phyloP scores from a whole-genome alignment of 768 basidiomycete species.

The Pisolithus albus region DNA sequence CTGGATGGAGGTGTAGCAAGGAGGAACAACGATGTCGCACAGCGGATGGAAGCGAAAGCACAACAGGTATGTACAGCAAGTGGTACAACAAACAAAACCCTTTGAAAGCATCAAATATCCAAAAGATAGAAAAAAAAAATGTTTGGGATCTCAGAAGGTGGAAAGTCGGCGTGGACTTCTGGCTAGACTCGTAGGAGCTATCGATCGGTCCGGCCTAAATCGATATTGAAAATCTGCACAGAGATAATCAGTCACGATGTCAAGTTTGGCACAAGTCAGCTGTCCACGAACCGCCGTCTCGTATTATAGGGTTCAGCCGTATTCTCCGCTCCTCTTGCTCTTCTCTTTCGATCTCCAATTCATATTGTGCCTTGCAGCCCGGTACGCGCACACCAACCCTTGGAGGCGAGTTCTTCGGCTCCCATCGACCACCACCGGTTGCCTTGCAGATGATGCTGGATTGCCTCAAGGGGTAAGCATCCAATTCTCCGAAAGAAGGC shows the following conservation, averaged over 20 bases:
- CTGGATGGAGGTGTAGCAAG: background rate
- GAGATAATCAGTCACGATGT: conserved; percentile 1
- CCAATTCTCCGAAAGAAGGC: conserved; percentile 61
- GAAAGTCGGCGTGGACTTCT: conserved; percentile 48
- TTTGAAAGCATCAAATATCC: conserved; percentile 1
- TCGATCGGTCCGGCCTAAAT: conserved; percentile 40
- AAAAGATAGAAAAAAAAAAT: conserved; percentile 11
- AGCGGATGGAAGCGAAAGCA: background rate
- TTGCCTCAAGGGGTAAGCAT: conserved; percentile 65
- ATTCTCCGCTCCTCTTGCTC: conserved; percentile 46
- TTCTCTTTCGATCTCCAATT: conserved; percentile 63
- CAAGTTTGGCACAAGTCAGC: background rate
- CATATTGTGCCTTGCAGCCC: conserved; percentile 60
- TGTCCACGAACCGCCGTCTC: conserved; percentile 41
- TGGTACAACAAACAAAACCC: conserved; percentile 7
- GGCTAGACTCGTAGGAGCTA: conserved; percentile 35
- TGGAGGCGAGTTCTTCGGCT: conserved; percentile 49
- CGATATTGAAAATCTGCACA: conserved; percentile 58
- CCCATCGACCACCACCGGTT: conserved; percentile 75
- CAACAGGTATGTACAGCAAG: conserved; percentile 2
- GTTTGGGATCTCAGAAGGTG: conserved; percentile 42
- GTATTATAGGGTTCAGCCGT: conserved; percentile 56
- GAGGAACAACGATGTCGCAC: background rate
- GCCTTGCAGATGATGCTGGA: conserved; percentile 69
- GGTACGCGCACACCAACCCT: conserved; percentile 46